Evolutionary conservation across 1,139 yeast genomes (phyloP), one percentile per base, ranked within the genome.

Genomic region (Saccharomyces hybrid): DNA sequence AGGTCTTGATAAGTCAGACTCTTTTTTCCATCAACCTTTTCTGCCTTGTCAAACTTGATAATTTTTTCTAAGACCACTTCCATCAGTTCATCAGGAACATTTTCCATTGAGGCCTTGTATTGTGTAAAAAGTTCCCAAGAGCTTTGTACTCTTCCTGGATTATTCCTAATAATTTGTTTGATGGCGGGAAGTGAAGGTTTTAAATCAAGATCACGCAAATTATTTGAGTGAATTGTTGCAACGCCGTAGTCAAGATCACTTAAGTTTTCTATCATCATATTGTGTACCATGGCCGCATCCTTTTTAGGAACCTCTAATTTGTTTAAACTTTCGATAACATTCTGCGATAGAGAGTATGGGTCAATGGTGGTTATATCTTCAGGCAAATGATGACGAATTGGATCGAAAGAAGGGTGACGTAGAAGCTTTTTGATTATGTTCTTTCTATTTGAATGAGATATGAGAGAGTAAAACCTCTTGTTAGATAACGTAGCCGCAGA

Each of bases 61-160:
- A 61, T 51, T 49, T 64, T 65, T 16, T 54, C 42, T 14, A 65
- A 49, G 5, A 62, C 56, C 14, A 58, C 38, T 7, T 47, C 25
- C 27, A 64, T n/a, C 8, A 62, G 50, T 4, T 55, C 60, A 48
- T 64, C 64, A 34, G 61, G 56, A 8, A 57, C 27, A 3, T 46
- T 41, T 14, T 57, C 49, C 9, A 55, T 27, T 8, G 49, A n/a
- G 7, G 49, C 49, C 3, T 51, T 51, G 29, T 56, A 54, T 14
- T 58, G 58, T 14, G 57, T 46, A 31, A 62, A 64, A 14, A 62
- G 47, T 51, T 63, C 69, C 70, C 67, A 68, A 3, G 68, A 64
- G 48, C 61, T 64, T 38, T 53, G 53, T 20, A 63, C 67, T 52
- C 71, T 62, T 1, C 70, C 70, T 25, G 71, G 71, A 51, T 68